A percentile compares a stretch with the other conserved stretches of the same genome.
Conservation (phyloP, 495 filamentous ascomycete genomes). For the Copromyces sp. region DNA sequence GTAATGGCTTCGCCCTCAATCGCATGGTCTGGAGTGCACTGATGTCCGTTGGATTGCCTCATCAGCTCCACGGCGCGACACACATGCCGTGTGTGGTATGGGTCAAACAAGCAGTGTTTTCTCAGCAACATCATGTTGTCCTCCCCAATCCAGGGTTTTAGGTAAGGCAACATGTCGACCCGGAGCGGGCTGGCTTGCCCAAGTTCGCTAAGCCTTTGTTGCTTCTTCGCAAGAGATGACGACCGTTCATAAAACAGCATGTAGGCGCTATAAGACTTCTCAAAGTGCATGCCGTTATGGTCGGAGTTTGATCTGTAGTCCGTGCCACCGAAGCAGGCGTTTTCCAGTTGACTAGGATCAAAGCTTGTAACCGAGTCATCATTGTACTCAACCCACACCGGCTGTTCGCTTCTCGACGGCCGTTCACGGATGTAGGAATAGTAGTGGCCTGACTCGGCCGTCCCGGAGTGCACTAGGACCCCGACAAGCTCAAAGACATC, state of each 20-base stretch:
- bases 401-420: slow-evolving; percentile 39
- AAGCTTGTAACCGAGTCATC: slow-evolving; percentile 71
- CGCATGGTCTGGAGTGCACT: slow-evolving; percentile 39
- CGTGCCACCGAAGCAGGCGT: slow-evolving; percentile 69
- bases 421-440: slow-evolving; percentile 89
- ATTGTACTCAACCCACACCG: slow-evolving; percentile 86
- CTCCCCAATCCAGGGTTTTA: slow-evolving; percentile 52
- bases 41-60: slow-evolving; percentile 29
- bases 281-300: slow-evolving; percentile 34
- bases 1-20: slow-evolving; percentile 52
- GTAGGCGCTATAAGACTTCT: slow-evolving; percentile 81
- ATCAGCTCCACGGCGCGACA: slow-evolving; percentile 44
- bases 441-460: slow-evolving; percentile 92
- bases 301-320: slow-evolving; percentile 41
- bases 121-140: slow-evolving; percentile 67
- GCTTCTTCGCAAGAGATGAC: slow-evolving; percentile 46
- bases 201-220: slow-evolving; percentile 25
- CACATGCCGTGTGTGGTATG: slow-evolving; percentile 59
- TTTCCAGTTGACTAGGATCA: slow-evolving; percentile 61
- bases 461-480: slow-evolving; percentile 84
- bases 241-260: slow-evolving; percentile 95
- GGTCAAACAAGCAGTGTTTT: slow-evolving; percentile 73
- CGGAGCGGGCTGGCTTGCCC: slow-evolving; percentile 39
- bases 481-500: slow-evolving; percentile 91
- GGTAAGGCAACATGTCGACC: slow-evolving; percentile 42